Conservation (phyloP, 192 early-diverging fungal species). For the Coemansia sp. region DNA sequence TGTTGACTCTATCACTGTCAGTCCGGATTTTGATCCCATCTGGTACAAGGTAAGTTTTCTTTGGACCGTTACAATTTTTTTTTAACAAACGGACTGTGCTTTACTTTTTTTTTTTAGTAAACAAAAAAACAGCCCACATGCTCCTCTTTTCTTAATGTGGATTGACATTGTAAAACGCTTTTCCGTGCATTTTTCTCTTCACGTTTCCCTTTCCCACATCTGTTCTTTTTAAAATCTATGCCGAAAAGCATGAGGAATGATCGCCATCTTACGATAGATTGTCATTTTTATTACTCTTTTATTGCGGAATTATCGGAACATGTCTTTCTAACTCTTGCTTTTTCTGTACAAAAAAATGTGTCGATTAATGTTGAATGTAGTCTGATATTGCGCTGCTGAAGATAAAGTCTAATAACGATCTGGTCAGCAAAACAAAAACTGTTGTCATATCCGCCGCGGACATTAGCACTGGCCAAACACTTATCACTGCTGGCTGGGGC, state of each 20-base stretch:
- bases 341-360: neutral
- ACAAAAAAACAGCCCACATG: neutral
- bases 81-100: neutral
- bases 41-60: conserved; percentile 48
- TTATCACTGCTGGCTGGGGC: conserved; percentile 50
- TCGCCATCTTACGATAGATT: too few relatives aligned
- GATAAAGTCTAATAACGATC: conserved; percentile 25
- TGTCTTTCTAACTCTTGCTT: neutral
- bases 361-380: conserved; percentile 16
- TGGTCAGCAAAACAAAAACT: conserved; percentile 29
- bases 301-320: too few relatives aligned
- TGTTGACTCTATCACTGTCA: conserved; percentile 38
- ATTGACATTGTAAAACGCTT: neutral
- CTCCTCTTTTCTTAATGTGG: neutral
- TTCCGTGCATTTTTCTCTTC: neutral
- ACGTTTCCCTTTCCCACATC: too few relatives aligned
- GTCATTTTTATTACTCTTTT: too few relatives aligned
- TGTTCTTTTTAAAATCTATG: too few relatives aligned
- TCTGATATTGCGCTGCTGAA: conserved; percentile 53
- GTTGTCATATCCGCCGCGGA: conserved; percentile 19
- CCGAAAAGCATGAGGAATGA: too few relatives aligned
- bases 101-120: too few relatives aligned
- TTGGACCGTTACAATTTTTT: neutral
- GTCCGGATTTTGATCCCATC: conserved; percentile 37
- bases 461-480: conserved; percentile 26